Percentiles rank a stretch among this genome's conserved stretches.
Evolutionary conservation across 139 green algal genomes (phyloP).

Genomic region (Chlamydomonas schloesseri): DNA sequence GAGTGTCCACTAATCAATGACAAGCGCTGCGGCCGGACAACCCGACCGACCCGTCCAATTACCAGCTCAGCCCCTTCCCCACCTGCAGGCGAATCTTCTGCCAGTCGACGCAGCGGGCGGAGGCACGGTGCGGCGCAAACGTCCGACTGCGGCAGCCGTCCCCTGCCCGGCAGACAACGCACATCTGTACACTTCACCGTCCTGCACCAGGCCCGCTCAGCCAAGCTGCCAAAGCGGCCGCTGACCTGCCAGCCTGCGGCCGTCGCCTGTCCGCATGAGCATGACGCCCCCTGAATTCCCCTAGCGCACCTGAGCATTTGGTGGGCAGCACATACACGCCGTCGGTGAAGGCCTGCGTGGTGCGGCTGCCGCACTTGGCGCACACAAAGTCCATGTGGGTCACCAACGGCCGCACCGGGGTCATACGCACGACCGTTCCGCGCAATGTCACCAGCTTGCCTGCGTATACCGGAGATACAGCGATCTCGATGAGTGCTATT

Average conservation of each 20-base stretch:
- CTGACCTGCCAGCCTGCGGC: too few relatives aligned
- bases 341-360: slow-evolving; percentile 25
- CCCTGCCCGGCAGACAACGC: background rate
- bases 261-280: too few relatives aligned
- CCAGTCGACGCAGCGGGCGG: slow-evolving; percentile 80
- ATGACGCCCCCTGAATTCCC: too few relatives aligned
- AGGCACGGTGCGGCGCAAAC: slow-evolving; percentile 69
- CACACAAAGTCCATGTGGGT: slow-evolving; percentile 83
- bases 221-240: too few relatives aligned
- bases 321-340: slow-evolving; percentile 74
- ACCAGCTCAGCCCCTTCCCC: slow-evolving; percentile 43
- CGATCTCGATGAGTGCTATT: background rate
- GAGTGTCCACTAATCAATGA: too few relatives aligned
- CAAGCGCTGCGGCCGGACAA: too few relatives aligned
- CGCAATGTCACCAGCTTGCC: slow-evolving; percentile 82
- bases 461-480: slow-evolving; percentile 23
- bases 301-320: slow-evolving; percentile 68
- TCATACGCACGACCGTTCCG: slow-evolving; percentile 85
- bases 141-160: slow-evolving; percentile 78
- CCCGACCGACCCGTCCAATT: too few relatives aligned
- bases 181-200: too few relatives aligned
- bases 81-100: slow-evolving; percentile 82
- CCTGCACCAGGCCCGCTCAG: too few relatives aligned
- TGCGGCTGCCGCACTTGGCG: slow-evolving; percentile 73
- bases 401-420: slow-evolving; percentile 74